Evolutionary conservation across 345 rosid species (phyloP).

Genomic region (Citrus maxima): DNA sequence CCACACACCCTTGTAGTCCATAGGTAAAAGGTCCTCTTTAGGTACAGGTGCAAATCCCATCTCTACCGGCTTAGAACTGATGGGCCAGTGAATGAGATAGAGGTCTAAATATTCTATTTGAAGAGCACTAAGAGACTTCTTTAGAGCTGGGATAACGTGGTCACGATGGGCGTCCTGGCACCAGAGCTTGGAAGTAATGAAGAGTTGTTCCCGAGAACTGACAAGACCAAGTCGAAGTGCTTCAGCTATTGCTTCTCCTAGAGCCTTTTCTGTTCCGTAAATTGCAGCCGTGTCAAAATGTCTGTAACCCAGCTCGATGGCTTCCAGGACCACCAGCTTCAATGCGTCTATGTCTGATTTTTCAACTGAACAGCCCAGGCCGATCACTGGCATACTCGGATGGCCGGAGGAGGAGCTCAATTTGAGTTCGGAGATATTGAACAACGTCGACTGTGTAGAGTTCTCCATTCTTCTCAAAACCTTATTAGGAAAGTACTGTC

Average conservation of each 20-base stretch:
- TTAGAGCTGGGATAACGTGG: too few species aligned
- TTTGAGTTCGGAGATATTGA: constrained; percentile 15
- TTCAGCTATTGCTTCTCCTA: constrained; percentile 28
- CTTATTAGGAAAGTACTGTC: too few species aligned
- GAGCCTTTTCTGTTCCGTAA: constrained; percentile 46
- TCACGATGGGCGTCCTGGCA: too few species aligned
- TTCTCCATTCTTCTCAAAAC: neutral
- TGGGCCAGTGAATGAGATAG: too few species aligned
- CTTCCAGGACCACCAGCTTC: constrained; percentile 27
- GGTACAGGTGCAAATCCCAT: too few species aligned
- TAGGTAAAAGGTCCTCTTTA: too few species aligned
- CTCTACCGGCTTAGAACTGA: too few species aligned
- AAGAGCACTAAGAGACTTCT: too few species aligned
- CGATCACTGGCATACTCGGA: constrained; percentile 37
- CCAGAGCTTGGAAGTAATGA: constrained; percentile 41
- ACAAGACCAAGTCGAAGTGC: constrained; percentile 32
- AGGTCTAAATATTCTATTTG: too few species aligned
- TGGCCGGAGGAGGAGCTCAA: constrained; percentile 22
- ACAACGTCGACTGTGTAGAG: too few species aligned
- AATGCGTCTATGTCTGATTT: constrained; percentile 23
- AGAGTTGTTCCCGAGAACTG: constrained; percentile 43
- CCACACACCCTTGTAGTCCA: too few species aligned
- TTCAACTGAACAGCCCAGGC: constrained; percentile 38
- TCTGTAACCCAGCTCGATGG: constrained; percentile 21
- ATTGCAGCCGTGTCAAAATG: constrained; percentile 45